These are phyloP conservation scores for Discostella stelligeroides DNA, from an alignment of 108 stramenopile genomes.

Conservation along the genomic window DNA sequence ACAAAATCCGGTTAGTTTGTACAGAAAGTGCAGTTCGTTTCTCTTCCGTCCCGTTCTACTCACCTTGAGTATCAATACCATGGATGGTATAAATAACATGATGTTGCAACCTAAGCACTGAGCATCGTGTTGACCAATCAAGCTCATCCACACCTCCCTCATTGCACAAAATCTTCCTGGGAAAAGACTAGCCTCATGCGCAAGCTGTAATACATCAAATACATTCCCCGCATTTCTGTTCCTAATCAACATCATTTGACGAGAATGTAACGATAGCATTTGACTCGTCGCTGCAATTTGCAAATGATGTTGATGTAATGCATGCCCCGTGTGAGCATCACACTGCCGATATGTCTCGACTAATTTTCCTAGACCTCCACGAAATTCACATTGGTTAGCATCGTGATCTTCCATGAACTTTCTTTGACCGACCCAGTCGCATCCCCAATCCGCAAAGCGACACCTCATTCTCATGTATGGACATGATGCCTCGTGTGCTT, in stretches of 20 bases:
- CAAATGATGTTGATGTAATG: constrained; percentile 3
- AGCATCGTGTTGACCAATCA: constrained; percentile 4
- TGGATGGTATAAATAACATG: constrained; percentile 18
- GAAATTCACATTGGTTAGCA: constrained; percentile 9
- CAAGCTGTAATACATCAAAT: constrained; percentile 26
- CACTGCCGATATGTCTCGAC: constrained; percentile 10
- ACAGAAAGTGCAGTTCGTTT: background rate
- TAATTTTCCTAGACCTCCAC: constrained; percentile 6
- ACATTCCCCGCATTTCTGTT: constrained; percentile 29
- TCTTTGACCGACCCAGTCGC: constrained; percentile 37
- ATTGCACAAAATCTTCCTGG: constrained; percentile 24
- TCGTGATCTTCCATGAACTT: constrained; percentile 33
- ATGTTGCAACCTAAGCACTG: constrained; percentile 23
- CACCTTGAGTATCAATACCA: constrained; percentile 5
- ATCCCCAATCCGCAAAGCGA: constrained; percentile 42
- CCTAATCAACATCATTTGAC: constrained; percentile 2
- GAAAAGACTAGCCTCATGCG: constrained; percentile 26
- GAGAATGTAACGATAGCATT: constrained; percentile 6
- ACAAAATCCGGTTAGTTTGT: background rate
- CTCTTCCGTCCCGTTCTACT: background rate
- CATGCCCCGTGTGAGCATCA: background rate
- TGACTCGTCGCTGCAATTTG: background rate
- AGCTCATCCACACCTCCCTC: constrained; percentile 18
- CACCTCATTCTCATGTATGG: constrained; percentile 26
- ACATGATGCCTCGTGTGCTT: constrained; percentile 33